Evolutionary conservation across 495 filamentous ascomycete species (phyloP), one percentile per base, ranked within the genome.

Genomic region (Hyaloscypha finlandica): DNA sequence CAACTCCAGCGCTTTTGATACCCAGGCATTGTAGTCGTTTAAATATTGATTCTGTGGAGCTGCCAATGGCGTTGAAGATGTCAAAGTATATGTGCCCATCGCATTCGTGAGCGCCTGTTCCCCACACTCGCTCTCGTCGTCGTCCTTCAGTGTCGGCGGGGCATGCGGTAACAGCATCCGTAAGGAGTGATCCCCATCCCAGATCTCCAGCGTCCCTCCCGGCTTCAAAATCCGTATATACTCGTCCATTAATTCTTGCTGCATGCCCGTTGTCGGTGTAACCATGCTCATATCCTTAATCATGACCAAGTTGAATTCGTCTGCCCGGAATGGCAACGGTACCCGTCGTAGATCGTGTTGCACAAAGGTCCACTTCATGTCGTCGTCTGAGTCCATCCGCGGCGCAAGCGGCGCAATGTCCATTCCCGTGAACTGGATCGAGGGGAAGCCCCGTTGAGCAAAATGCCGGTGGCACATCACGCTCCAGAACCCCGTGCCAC

Each of bases 401-500:
- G 90, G 88, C 8, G 90, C 88, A 14, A 96, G 75, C 3, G 90
- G 87, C 30, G 90, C 88, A 42, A 97, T 85, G 76, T 98, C 94
- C 61, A 98, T 78, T 0, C 94, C 94, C 2, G 89, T 90, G 74
- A 97, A 97, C 22, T 86, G 84, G 30, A 92, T 84, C 70, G 74
- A 74, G 0, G 75, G 67, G 66, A 88, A 80, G 9, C 90, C 91
- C 25, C 81, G 81, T 31, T 81, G 81, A 51, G 82, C 80, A 71
- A 94, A 90, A 76, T 92, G 87, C 29, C 90, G 84, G 76, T 94
- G 89, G 75, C 91, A 95, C 78, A 90, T 84, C 75, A 90, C 89
- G 68, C 91, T 93, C 94, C 94, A 97, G 68, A 94, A 88, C 32
- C 88, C 94, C 19, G 90, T 90, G 8, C 94, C 94, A 77, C 94